These are phyloP conservation scores for Fusarium sp. DNA, from an alignment of 2,329 filamentous ascomycete genomes.

Conservation along the genomic window DNA sequence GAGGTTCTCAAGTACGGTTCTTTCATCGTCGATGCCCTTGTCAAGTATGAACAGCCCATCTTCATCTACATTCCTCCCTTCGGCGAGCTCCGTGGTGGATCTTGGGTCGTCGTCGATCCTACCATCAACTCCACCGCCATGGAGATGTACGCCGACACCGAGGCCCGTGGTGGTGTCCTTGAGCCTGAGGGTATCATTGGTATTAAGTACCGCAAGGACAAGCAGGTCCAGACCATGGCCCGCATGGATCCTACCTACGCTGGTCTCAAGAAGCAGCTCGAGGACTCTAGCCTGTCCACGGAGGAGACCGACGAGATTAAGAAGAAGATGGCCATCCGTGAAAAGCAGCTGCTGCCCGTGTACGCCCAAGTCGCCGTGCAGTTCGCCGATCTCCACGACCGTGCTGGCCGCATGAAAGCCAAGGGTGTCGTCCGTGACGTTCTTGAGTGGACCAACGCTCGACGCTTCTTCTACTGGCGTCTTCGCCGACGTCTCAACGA, in stretches of 20 bases:
- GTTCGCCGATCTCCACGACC: constrained; percentile 97
- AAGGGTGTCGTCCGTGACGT: constrained; percentile 91
- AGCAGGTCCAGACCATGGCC: constrained; percentile 97
- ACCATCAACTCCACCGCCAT: constrained; percentile 96
- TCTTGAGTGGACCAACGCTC: constrained; percentile 86
- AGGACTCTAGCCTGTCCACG: constrained; percentile 68
- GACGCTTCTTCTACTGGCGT: constrained; percentile 99
- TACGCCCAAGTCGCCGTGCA: constrained; percentile 96
- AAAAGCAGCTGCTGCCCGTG: constrained; percentile 89
- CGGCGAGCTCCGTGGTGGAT: constrained; percentile 97
- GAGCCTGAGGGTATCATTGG: constrained; percentile 98
- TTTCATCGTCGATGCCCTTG: constrained; percentile 97
- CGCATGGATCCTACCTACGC: constrained; percentile 88
- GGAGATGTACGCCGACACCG: constrained; percentile 99
- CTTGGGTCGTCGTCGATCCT: constrained; percentile 98
- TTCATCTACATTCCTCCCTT: constrained; percentile 99
- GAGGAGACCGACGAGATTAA: constrained; percentile 84
- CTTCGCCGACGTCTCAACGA: constrained; percentile 95
- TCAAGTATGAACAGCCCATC: constrained; percentile 98
- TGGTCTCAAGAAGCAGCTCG: constrained; percentile 81
- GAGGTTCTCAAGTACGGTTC: constrained; percentile 99
- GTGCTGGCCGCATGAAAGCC: constrained; percentile 96
- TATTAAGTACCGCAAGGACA: constrained; percentile 98
- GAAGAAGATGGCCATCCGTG: constrained; percentile 82
- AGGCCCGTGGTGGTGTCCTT: constrained; percentile 94